Evolutionary conservation across 148 eudicot genomes (phyloP), one percentile per base, ranked within the genome.

Genomic region (Silene conica): DNA sequence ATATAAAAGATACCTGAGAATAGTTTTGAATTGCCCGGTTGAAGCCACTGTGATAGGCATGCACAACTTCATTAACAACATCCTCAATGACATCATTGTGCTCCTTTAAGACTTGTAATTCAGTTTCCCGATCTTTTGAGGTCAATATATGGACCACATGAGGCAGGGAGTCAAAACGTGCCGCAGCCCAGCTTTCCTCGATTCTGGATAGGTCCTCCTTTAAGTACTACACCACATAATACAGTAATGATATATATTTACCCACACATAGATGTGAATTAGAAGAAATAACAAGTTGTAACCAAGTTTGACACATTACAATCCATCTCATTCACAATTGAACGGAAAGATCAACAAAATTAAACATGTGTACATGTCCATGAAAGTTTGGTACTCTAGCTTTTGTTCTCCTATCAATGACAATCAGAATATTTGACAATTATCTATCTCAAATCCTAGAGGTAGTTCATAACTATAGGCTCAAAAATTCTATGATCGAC

Each of bases 21-120:
- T 94, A 94, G 79, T 94, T 94, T 84, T 94, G 98, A 80, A 94
- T 94, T 16, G 98, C 98, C 84, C 91, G 89, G 74, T 94, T 94
- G 79, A 94, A 94, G 80, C 98, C 98, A 80, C 93, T 77, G 61
- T 94, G 98, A 79, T 89, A 94, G 58, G 95, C 92, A 82, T 94
- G 98, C 45, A 94, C 98, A 73, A 94, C 96, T 87, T 92, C 98
- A 74, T 94, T 89, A 57, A 94, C 98, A 77, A 91, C 97, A 76
- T 94, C 97, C 82, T 94, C 98, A 64, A 94, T 77, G 70, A 87
- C 76, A 77, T 94, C 93, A 78, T 96, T 94, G 82, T 92, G 92
- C 70, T 89, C 97, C 87, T 90, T 94, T 70, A 94, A 74, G 76
- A 79, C 62, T 52, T 83, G 89, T 20, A 86, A 86, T 67, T 90